Base-by-base conservation (phyloP, 345 rosid species). In the Sonneratia alba region DNA sequence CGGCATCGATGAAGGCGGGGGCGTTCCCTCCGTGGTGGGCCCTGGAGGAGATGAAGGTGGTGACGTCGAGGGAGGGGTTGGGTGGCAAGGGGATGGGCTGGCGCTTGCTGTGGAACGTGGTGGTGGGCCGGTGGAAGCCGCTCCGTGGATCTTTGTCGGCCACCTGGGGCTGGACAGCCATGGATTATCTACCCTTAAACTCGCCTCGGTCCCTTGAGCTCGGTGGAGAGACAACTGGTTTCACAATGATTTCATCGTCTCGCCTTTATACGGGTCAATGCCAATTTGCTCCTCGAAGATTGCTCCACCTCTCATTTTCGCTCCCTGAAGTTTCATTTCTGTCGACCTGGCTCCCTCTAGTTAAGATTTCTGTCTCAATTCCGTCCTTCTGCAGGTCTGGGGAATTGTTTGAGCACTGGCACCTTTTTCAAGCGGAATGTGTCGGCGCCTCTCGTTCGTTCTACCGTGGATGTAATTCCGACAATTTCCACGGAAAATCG, bases 1-100 rank as follows among this genome's bases (percentile, higher is more conserved):
- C 57, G 71, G 95, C 91, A 79, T 93, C 98, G 81, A 93, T 84
- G 87, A 93, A 85, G 68, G 98, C 98, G 56, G 74, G 78, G 48
- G 81, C 80, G 73, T 36, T 16, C 5, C 66, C 37, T 12, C 98
- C 94, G 37, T 74, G 82, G 84, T 93, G 97, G 49, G 97, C 78
- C 18, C 78, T 89, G 14, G 97, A 85, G 14, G 97, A 88, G 75
- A 93, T 93, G 76, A 88, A 93, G 11, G 93, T 85, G 24, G 98
- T 85, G 74, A 88, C 82, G 77, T 91, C 91, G 10, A 91, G 81
- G 47, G 70, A 80, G 0, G 81, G 77, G 71, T 84, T 91, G 5
- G 72, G 84, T 0, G 98, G 96, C 14, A 87, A 71, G 7, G 89
- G 84, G 16, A 87, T 69, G 21, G 89, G 89, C 6, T 21, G 81